A percentile compares a stretch with the other conserved stretches of the same genome.
Evolutionary conservation across 2,329 filamentous ascomycete genomes (phyloP).

Genomic region (Botrytis deweyae): DNA sequence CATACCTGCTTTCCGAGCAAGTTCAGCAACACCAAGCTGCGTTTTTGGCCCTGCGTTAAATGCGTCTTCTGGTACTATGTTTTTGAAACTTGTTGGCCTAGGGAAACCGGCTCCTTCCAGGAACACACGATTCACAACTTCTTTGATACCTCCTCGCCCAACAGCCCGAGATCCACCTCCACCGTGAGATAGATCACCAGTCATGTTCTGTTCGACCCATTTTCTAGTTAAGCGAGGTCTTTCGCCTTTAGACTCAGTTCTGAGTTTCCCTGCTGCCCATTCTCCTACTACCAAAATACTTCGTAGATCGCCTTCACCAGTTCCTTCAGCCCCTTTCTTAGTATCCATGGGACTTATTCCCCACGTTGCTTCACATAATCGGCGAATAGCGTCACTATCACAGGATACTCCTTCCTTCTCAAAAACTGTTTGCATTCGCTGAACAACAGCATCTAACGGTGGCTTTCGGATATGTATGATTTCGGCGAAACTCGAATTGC

Average conservation of each 20-base stretch:
- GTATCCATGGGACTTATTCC: slow-evolving; percentile 73
- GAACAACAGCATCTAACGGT: slow-evolving; percentile 79
- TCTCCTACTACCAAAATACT: slow-evolving; percentile 84
- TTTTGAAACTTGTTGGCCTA: slow-evolving; percentile 38
- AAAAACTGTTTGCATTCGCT: slow-evolving; percentile 79
- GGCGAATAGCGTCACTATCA: slow-evolving; percentile 84
- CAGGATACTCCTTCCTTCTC: slow-evolving; percentile 84
- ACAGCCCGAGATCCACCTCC: slow-evolving; percentile 70
- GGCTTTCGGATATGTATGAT: slow-evolving; percentile 90
- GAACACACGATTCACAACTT: slow-evolving; percentile 77
- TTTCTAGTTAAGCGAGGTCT: slow-evolving; percentile 61
- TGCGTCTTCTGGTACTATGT: slow-evolving; percentile 33
- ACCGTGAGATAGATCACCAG: slow-evolving; percentile 66
- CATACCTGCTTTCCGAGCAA: slow-evolving; percentile 70
- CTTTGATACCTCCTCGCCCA: slow-evolving; percentile 69
- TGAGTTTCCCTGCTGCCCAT: slow-evolving; percentile 76
- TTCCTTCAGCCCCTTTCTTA: slow-evolving; percentile 64
- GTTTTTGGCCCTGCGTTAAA: slow-evolving; percentile 46
- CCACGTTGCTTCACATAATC: slow-evolving; percentile 80
- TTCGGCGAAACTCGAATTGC: slow-evolving; percentile 83
- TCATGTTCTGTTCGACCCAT: slow-evolving; percentile 74
- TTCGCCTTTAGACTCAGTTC: slow-evolving; percentile 46
- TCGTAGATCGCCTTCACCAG: slow-evolving; percentile 71
- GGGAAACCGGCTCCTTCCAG: slow-evolving; percentile 73
- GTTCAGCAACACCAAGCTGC: slow-evolving; percentile 69